Conservation (phyloP, 2,329 filamentous ascomycete genomes). For the Pseudocercospora fijiensis region DNA sequence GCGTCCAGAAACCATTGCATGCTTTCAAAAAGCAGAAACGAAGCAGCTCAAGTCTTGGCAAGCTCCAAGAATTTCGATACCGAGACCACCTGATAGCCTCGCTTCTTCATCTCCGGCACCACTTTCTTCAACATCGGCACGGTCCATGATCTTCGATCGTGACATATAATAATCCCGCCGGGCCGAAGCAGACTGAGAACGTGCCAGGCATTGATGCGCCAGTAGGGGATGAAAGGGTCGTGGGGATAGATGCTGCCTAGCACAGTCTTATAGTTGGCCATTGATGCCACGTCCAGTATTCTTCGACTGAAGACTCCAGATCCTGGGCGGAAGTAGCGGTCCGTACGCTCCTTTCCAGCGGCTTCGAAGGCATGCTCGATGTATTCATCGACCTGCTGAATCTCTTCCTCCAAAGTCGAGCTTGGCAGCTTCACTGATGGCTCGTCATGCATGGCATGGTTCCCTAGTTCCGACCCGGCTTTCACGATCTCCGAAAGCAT, state of each 20-base stretch:
- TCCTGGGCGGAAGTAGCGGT: slow-evolving; percentile 73
- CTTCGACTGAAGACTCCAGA: slow-evolving; percentile 75
- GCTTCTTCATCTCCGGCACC: slow-evolving; percentile 66
- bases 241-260: slow-evolving; percentile 85
- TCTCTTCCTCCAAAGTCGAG: slow-evolving; percentile 61
- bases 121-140: slow-evolving; percentile 72
- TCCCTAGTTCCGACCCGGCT: slow-evolving; percentile 64
- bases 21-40: neutral
- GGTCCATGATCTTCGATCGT: slow-evolving; percentile 83
- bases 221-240: slow-evolving; percentile 77
- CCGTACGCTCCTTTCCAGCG: slow-evolving; percentile 45
- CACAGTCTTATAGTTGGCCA: slow-evolving; percentile 69
- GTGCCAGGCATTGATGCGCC: slow-evolving; percentile 70
- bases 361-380: slow-evolving; percentile 58
- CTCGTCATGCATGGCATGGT: slow-evolving; percentile 89
- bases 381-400: slow-evolving; percentile 61
- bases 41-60: slow-evolving; percentile 20
- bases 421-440: slow-evolving; percentile 63
- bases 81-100: slow-evolving; percentile 70
- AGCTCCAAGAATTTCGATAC: slow-evolving; percentile 63
- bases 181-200: slow-evolving; percentile 75
- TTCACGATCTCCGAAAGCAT: slow-evolving; percentile 54
- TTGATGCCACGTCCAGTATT: slow-evolving; percentile 62
- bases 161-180: slow-evolving; percentile 79
- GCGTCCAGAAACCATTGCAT: too few relatives aligned